Base-by-base conservation (phyloP, 1,139 yeast genomes). In the Debaryomyces subglobosus region DNA sequence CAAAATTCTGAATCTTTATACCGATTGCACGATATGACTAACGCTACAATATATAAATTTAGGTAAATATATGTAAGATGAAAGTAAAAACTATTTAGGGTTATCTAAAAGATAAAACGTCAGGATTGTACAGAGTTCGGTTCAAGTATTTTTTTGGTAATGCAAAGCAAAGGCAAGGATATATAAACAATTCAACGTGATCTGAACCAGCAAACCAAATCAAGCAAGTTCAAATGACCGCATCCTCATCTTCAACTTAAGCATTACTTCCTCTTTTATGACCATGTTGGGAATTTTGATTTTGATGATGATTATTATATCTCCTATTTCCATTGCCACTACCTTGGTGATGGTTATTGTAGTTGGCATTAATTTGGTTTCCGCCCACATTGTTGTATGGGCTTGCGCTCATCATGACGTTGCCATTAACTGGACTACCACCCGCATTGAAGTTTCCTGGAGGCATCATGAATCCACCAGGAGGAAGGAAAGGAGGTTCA, bases 381-480 rank as follows among this genome's bases (percentile, higher is more conserved):
- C 51, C 47, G 15, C 46, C 40, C 20, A 41, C 23, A 33, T 27
- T 30, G 18, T 35, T 33, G n/a, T 35, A 43, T 7, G 54, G 45
- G 15, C 39, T 44, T 9, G 50, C 59, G 12, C 56, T 57, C 63
- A 65, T 56, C 56, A 62, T 60, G 45, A 61, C 50, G 46, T 63
- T 64, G 3, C 65, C 68, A 47, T 60, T 62, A 16, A 63, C 67
- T 10, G 72, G 74, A 50, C 70, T 64, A n/a, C 64, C 68, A 15
- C 63, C 62, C 1, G 66, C 64, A 20, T 58, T 62, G 53, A 59
- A 66, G 23, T 63, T 64, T 13, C 60, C 63, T 15, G 71, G 72
- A 1, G 72, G 72, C 13, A 67, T 61, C 55, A 70, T 60, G 45
- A 66, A 71, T n/a, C 72, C 72, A n/a, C 67, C 71, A 8, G 75